Percentiles rank a stretch among this genome's conserved stretches.
Conservation (phyloP, 2,329 filamentous ascomycete genomes). For the Verticillium klebahnii region DNA sequence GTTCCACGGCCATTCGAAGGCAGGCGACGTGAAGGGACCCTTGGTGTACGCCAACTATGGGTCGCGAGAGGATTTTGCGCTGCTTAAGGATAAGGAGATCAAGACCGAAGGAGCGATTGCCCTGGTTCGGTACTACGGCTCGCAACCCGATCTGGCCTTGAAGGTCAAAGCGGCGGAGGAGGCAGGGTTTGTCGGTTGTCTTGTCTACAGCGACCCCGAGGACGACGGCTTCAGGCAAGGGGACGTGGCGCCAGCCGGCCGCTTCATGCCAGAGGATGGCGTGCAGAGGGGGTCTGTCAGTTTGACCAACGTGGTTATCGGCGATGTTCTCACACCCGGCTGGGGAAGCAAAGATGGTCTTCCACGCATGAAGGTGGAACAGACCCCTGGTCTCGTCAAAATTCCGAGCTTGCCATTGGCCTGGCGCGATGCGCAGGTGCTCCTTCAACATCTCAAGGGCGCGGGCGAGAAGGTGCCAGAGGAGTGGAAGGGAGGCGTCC, state of each 20-base stretch:
- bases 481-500: slow-evolving; percentile 73
- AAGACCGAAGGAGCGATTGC: slow-evolving; percentile 76
- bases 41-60: slow-evolving; percentile 93
- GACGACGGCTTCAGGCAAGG: slow-evolving; percentile 79
- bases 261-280: slow-evolving; percentile 74
- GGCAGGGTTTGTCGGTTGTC: slow-evolving; percentile 78
- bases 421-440: slow-evolving; percentile 79
- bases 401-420: slow-evolving; percentile 89
- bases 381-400: slow-evolving; percentile 67
- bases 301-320: slow-evolving; percentile 75
- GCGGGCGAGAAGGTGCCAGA: slow-evolving; percentile 64
- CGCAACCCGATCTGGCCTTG: slow-evolving; percentile 65
- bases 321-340: slow-evolving; percentile 89
- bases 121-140: slow-evolving; percentile 75
- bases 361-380: slow-evolving; percentile 62
- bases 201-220: slow-evolving; percentile 87
- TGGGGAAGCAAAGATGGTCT: slow-evolving; percentile 67
- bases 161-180: slow-evolving; percentile 89
- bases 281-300: slow-evolving; percentile 81
- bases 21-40: slow-evolving; percentile 80
- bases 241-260: slow-evolving; percentile 68
- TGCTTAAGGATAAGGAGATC: slow-evolving; percentile 65
- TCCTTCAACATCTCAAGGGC: slow-evolving; percentile 73
- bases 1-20: slow-evolving; percentile 87
- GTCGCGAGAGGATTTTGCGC: slow-evolving; percentile 75